These are phyloP conservation scores for Penicillium odoratum DNA, from an alignment of 495 filamentous ascomycete species.

Conservation along the genomic window DNA sequence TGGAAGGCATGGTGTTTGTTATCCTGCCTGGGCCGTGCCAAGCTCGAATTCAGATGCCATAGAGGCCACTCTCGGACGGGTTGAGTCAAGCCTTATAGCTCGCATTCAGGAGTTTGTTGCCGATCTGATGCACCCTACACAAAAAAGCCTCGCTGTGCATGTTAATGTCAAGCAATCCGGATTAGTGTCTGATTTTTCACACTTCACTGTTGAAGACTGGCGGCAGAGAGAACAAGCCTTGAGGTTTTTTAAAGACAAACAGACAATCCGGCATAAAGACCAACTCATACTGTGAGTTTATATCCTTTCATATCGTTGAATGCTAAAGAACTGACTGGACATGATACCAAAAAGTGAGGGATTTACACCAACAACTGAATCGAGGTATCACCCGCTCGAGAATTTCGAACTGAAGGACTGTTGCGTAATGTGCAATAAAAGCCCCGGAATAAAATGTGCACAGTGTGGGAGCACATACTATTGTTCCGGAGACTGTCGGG, in stretches of 20 bases:
- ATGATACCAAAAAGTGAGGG: background rate
- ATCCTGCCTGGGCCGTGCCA: slow-evolving; percentile 1
- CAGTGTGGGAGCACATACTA: too few species aligned
- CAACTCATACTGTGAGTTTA: background rate
- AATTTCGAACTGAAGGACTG: too few species aligned
- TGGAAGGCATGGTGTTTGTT: slow-evolving; percentile 9
- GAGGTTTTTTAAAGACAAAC: background rate
- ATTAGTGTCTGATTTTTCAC: background rate
- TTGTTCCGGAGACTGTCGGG: too few species aligned
- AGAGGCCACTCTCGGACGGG: background rate
- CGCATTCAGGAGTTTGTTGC: background rate
- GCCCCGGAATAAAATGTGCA: too few species aligned
- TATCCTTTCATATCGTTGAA: too few species aligned
- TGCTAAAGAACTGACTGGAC: background rate
- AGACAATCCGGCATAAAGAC: background rate
- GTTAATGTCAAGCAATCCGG: background rate
- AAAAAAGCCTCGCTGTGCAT: background rate
- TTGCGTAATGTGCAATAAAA: too few species aligned
- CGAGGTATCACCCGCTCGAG: too few species aligned
- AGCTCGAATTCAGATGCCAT: background rate
- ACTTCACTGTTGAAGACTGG: background rate
- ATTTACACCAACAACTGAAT: too few species aligned
- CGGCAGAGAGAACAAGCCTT: background rate
- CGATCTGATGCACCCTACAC: background rate
- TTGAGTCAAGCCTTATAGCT: background rate